Conservation (phyloP, 768 basidiomycete genomes). For the Cyathus striatus region DNA sequence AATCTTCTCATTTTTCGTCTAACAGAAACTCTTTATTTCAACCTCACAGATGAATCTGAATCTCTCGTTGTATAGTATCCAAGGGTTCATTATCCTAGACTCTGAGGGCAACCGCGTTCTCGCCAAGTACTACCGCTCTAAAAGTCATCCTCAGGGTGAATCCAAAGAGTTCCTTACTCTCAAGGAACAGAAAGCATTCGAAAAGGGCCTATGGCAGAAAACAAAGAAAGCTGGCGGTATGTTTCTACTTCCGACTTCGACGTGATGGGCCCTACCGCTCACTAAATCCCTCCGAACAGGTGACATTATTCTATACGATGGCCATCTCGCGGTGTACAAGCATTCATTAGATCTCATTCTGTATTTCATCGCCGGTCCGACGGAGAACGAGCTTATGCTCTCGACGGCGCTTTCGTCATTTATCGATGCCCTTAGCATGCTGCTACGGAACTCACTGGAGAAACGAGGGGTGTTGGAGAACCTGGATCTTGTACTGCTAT, state of each 20-base stretch:
- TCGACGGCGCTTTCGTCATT: constrained; percentile 80
- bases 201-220: constrained; percentile 94
- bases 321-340: constrained; percentile 87
- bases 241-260: constrained; percentile 8
- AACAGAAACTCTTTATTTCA: too few species aligned
- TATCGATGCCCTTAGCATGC: constrained; percentile 77
- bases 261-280: neutral
- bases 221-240: constrained; percentile 91
- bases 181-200: constrained; percentile 94
- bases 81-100: constrained; percentile 89
- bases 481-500: constrained; percentile 85
- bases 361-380: constrained; percentile 83
- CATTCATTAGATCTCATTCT: constrained; percentile 94
- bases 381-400: constrained; percentile 96
- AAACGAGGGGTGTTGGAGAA: constrained; percentile 94
- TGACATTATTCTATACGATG: constrained; percentile 90
- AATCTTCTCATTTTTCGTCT: too few species aligned
- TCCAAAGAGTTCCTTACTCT: constrained; percentile 58
- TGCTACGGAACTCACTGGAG: constrained; percentile 90
- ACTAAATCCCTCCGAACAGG: constrained; percentile 40
- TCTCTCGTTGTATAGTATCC: constrained; percentile 82
- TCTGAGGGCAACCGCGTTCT: constrained; percentile 93
- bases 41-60: too few species aligned
- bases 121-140: constrained; percentile 91
- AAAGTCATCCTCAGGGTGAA: constrained; percentile 58